Evolutionary conservation across 176 grass and related monocot species (phyloP).

Genomic region (Oryza coarctata): DNA sequence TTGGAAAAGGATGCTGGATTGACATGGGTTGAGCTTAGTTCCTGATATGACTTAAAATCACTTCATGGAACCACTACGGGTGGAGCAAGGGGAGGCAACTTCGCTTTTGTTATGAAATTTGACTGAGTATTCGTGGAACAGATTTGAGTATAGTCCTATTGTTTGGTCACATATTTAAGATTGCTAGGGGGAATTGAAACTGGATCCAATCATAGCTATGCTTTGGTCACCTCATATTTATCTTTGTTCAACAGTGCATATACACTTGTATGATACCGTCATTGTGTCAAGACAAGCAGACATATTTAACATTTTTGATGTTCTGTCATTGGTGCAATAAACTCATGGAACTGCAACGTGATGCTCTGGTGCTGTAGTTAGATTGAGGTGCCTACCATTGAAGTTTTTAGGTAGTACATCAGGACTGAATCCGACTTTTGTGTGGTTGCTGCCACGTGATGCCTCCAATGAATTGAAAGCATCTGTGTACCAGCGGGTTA

Average conservation of each 20-base stretch:
- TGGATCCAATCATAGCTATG: not conserved
- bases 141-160: not conserved
- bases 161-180: not conserved
- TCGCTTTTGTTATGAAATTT: not conserved
- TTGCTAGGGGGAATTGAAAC: not conserved
- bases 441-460: not conserved
- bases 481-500: not conserved
- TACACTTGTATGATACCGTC: not conserved
- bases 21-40: conserved; percentile 43
- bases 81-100: not conserved
- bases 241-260: not conserved
- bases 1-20: conserved; percentile 57
- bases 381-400: no score
- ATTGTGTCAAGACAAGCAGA: no score
- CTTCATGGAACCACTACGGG: not conserved
- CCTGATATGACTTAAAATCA: conserved; percentile 8
- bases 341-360: no score
- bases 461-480: not conserved
- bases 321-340: no score
- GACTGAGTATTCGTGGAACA: not conserved
- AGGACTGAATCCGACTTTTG: not conserved
- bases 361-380: rapidly evolving
- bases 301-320: no score
- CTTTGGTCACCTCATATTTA: conserved; percentile 17
- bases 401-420: no score